Conservation (phyloP, 768 basidiomycete genomes). For the Lepiota subincarnata region DNA sequence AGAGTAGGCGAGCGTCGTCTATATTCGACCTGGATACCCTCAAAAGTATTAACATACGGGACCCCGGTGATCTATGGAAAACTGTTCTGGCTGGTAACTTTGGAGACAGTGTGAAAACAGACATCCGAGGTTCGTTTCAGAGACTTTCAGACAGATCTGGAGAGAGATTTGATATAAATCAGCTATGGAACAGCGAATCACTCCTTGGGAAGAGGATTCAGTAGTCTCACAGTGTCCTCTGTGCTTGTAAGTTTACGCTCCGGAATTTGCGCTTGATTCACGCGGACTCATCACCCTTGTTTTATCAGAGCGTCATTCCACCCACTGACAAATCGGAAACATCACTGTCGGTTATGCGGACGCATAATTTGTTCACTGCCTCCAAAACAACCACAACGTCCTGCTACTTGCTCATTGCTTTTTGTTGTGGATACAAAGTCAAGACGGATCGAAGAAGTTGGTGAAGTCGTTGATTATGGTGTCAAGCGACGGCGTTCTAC, state of each 20-base stretch:
- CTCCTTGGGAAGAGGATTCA: slow-evolving; percentile 90
- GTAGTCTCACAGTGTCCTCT: slow-evolving; percentile 76
- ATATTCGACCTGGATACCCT: slow-evolving; percentile 73
- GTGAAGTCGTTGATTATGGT: slow-evolving; percentile 81
- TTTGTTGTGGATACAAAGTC: slow-evolving; percentile 84
- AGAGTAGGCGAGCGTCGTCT: slow-evolving; percentile 53
- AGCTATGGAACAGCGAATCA: slow-evolving; percentile 88
- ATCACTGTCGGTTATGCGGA: slow-evolving; percentile 94
- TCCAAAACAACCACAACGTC: slow-evolving; percentile 64
- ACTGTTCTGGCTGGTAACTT: slow-evolving; percentile 43
- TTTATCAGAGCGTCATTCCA: slow-evolving; percentile 66
- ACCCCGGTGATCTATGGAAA: slow-evolving; percentile 67
- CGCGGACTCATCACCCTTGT: not conserved
- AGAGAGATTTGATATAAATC: not conserved
- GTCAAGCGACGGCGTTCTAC: slow-evolving; percentile 48
- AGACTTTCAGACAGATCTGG: slow-evolving; percentile 4
- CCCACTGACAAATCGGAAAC: slow-evolving; percentile 87
- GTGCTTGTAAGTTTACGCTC: slow-evolving; percentile 58
- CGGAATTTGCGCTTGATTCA: not conserved
- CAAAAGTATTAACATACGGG: slow-evolving; percentile 46
- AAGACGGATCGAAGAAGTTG: slow-evolving; percentile 77
- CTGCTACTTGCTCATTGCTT: slow-evolving; percentile 67
- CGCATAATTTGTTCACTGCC: slow-evolving; percentile 89
- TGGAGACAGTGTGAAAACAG: slow-evolving; percentile 45
- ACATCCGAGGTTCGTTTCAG: slow-evolving; percentile 58